Evolutionary conservation across 2,329 filamentous ascomycete species (phyloP).

Genomic region (Hypomyces perniciosus): DNA sequence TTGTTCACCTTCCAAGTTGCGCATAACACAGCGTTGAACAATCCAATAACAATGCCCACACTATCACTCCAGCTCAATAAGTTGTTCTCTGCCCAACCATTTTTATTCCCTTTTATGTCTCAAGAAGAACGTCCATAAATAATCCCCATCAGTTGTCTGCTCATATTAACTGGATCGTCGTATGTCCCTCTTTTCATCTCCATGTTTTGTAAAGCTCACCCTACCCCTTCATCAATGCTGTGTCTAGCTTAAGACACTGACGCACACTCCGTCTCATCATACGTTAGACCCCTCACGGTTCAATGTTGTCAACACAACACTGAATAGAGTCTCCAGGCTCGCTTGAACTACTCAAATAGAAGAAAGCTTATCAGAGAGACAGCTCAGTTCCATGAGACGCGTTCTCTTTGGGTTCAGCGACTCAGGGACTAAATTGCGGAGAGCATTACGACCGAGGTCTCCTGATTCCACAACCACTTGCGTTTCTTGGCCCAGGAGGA

Average conservation of each 20-base stretch:
- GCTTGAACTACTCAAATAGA: neutral
- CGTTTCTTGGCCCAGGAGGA: too few relatives aligned
- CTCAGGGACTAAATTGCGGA: constrained; percentile 8
- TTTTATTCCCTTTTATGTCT: constrained; percentile 1
- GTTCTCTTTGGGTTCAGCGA: constrained; percentile 17
- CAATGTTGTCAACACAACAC: constrained; percentile 1
- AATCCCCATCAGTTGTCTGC: neutral
- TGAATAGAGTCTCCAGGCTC: too few relatives aligned
- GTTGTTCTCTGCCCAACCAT: constrained; percentile 9
- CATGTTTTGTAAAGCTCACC: constrained; percentile 1
- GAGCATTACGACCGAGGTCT: constrained; percentile 5
- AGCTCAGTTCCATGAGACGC: constrained; percentile 1
- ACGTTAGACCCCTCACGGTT: constrained; percentile 14
- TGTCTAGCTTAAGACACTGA: constrained; percentile 14
- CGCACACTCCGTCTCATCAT: constrained; percentile 17
- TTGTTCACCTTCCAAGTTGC: neutral
- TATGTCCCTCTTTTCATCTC: constrained; percentile 1
- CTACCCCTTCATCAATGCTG: constrained; percentile 11
- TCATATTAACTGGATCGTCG: neutral
- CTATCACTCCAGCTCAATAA: constrained; percentile 4
- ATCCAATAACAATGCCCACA: constrained; percentile 1
- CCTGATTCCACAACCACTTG: neutral
- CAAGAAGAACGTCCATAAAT: neutral
- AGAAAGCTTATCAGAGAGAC: neutral
- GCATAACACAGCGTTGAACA: constrained; percentile 7